Conservation (phyloP, 169 alveolate species). For the Cryptosporidium tyzzeri region DNA sequence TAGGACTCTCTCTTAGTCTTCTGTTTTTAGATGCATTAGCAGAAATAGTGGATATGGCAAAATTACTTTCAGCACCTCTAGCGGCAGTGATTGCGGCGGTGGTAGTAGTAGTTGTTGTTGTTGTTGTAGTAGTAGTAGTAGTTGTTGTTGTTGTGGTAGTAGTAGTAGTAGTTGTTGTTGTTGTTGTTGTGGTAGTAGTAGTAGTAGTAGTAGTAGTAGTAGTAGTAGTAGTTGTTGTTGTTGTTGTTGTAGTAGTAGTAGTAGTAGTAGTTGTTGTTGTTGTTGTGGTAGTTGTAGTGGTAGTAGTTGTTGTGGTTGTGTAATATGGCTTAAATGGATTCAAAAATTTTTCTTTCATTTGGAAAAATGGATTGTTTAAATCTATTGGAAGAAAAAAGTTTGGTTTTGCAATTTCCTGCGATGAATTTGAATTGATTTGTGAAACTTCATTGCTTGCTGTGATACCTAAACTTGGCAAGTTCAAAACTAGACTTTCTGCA, state of each 20-base stretch:
- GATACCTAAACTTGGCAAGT: not conserved
- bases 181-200: constrained; percentile 2
- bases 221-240: not conserved
- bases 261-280: not conserved
- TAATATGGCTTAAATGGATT: not conserved
- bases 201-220: constrained; percentile 28
- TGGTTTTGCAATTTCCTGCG: not conserved
- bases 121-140: not conserved
- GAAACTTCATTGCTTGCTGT: not conserved
- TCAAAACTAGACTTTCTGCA: not conserved
- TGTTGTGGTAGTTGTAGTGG: not conserved
- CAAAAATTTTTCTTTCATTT: constrained; percentile 2
- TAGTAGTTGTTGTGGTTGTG: not conserved
- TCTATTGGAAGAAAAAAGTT: constrained; percentile 54
- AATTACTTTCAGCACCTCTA: constrained; percentile 70
- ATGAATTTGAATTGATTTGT: not conserved
- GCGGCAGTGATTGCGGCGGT: not conserved
- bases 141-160: constrained; percentile 46
- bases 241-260: not conserved
- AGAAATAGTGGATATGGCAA: constrained; percentile 31
- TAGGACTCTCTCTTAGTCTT: not conserved
- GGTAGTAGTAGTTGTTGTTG: not conserved
- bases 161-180: constrained; percentile 18
- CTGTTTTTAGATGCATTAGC: not conserved
- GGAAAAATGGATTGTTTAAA: constrained; percentile 13